These are phyloP conservation scores for Tricholoma bakamatsutake DNA, from an alignment of 768 basidiomycete genomes.

Conservation along the genomic window DNA sequence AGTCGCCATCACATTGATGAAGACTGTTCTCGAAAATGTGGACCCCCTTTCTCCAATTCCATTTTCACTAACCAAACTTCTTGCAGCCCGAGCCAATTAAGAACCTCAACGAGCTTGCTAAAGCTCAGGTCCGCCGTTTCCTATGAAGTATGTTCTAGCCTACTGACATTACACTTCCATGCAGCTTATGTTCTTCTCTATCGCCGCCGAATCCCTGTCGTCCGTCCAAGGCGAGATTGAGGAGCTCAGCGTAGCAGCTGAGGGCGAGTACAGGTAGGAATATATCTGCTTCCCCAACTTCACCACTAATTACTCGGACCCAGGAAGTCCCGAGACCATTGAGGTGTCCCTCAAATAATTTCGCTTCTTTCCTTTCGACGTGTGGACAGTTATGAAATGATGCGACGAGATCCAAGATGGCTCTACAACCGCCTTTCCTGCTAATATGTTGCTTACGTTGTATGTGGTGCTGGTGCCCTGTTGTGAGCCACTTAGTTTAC, in stretches of 20 bases:
- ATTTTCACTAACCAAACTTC: neutral
- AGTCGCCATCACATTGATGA: constrained; percentile 94
- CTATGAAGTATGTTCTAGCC: neutral
- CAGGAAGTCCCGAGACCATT: constrained; percentile 90
- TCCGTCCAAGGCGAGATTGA: constrained; percentile 88
- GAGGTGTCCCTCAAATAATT: constrained; percentile 41
- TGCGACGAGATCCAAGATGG: neutral
- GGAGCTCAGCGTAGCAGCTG: constrained; percentile 86
- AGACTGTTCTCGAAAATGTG: constrained; percentile 97
- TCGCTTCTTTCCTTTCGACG: neutral
- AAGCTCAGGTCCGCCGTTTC: constrained; percentile 61
- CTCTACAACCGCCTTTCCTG: neutral
- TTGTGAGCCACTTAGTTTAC: neutral
- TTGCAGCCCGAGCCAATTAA: constrained; percentile 89
- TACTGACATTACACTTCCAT: neutral
- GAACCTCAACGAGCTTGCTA: constrained; percentile 87
- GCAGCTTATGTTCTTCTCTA: constrained; percentile 65
- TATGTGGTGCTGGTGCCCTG: neutral
- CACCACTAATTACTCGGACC: constrained; percentile 1
- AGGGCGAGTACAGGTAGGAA: constrained; percentile 87
- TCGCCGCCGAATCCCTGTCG: constrained; percentile 77
- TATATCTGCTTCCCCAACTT: neutral
- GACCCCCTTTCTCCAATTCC: constrained; percentile 21
- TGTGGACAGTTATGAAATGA: neutral
- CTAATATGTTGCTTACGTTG: neutral